Conservation (phyloP, 2,329 filamentous ascomycete species). For the Fusarium piperis region DNA sequence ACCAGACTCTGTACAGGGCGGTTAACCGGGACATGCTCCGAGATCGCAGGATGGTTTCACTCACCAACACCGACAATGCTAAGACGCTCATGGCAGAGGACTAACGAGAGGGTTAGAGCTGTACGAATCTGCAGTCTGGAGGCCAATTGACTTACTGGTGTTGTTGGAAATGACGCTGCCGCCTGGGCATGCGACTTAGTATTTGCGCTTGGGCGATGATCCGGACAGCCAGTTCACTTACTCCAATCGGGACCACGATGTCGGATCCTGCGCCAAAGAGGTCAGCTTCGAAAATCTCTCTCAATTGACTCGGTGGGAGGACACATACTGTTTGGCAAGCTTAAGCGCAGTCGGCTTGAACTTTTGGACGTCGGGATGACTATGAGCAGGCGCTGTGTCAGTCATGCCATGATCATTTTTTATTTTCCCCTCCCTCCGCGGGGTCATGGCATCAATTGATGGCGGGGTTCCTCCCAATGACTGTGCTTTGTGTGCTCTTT, state of each 20-base stretch:
- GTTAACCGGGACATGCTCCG: constrained; percentile 30
- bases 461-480: constrained; percentile 28
- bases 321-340: constrained; percentile 88
- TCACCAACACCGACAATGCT: constrained; percentile 96
- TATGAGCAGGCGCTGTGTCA: constrained; percentile 45
- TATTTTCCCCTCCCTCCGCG: constrained; percentile 38
- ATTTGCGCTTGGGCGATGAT: constrained; percentile 30
- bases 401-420: constrained; percentile 33
- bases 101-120: constrained; percentile 56
- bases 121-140: background rate
- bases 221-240: constrained; percentile 60
- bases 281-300: constrained; percentile 20
- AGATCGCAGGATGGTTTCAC: constrained; percentile 46
- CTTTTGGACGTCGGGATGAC: constrained; percentile 92
- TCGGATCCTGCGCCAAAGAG: constrained; percentile 71
- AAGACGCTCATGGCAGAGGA: constrained; percentile 96
- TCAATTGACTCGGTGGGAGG: background rate
- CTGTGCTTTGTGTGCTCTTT: constrained; percentile 45
- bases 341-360: constrained; percentile 96
- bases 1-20: constrained; percentile 75
- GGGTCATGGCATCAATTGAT: constrained; percentile 40
- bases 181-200: constrained; percentile 62
- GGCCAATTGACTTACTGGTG: constrained; percentile 74
- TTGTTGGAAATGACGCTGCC: constrained; percentile 90
- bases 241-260: constrained; percentile 99